phyloP scores from a whole-genome alignment of 192 early-diverging fungal species.

The Gigaspora rosea region DNA sequence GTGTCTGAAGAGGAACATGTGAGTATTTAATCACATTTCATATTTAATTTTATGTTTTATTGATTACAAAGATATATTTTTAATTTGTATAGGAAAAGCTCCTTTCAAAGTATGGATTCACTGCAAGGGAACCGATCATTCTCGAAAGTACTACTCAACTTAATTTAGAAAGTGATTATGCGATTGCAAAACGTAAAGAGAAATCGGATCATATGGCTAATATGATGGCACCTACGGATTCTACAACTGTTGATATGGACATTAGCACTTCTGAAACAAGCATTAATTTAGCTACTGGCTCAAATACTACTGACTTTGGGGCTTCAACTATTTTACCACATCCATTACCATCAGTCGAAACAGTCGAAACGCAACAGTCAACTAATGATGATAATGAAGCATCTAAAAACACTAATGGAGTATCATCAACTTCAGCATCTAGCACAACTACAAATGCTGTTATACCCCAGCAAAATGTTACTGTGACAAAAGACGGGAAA shows the following conservation, averaged over 20 bases:
- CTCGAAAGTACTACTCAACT: conserved; percentile 66
- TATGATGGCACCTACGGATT: not conserved
- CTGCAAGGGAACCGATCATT: conserved; percentile 46
- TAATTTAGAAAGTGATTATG: conserved; percentile 61
- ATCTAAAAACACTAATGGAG: no score
- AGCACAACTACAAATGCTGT: conserved; percentile 20
- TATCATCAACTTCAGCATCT: not conserved
- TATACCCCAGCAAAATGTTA: conserved; percentile 56
- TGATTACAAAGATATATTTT: not conserved
- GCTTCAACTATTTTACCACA: no score
- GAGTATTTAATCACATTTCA: conserved; percentile 6
- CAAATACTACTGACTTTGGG: no score
- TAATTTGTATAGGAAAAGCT: conserved; percentile 38
- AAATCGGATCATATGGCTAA: conserved; percentile 31
- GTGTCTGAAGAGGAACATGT: conserved; percentile 69
- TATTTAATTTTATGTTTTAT: conserved; percentile 5
- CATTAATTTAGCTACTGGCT: no score
- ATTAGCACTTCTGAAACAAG: no score
- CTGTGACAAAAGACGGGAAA: conserved; percentile 77
- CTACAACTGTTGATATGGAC: no score
- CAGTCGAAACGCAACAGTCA: no score
- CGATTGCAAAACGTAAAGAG: conserved; percentile 29
- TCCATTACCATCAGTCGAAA: no score
- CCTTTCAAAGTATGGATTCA: conserved; percentile 53
- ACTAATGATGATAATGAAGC: no score